Conservation (phyloP, 208 protist species). For the Borovskyia barvae region DNA sequence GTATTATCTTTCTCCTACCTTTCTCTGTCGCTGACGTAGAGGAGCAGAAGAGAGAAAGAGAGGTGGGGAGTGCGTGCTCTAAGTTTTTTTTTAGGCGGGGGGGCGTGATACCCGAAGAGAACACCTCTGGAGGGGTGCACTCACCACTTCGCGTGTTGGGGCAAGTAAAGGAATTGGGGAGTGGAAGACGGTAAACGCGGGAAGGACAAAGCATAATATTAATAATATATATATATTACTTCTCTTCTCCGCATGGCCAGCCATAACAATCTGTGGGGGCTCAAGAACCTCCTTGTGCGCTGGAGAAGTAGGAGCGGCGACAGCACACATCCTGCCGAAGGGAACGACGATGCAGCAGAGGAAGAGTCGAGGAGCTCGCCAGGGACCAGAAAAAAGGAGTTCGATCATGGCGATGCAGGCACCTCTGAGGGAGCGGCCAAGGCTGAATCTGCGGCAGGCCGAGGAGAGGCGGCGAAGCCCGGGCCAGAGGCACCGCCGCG, state of each 20-base stretch:
- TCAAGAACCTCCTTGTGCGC: conserved; percentile 13
- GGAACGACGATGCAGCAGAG: not conserved
- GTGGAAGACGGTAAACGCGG: too few relatives aligned
- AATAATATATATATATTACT: too few relatives aligned
- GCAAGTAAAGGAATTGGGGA: too few relatives aligned
- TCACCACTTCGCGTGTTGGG: too few relatives aligned
- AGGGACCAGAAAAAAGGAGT: not conserved
- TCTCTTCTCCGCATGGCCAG: too few relatives aligned
- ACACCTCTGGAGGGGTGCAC: too few relatives aligned
- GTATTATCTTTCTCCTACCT: conserved; percentile 1
- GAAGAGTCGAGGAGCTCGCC: not conserved
- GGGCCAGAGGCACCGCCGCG: not conserved
- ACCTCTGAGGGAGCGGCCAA: not conserved
- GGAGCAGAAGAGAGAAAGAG: not conserved
- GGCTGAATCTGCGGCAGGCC: not conserved
- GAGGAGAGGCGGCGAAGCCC: not conserved
- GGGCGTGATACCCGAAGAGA: too few relatives aligned
- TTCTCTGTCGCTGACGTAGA: too few relatives aligned
- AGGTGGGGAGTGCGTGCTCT: too few relatives aligned
- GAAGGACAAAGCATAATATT: too few relatives aligned
- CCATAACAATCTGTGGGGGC: not conserved
- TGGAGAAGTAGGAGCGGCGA: conserved; percentile 1
- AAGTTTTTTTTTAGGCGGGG: not conserved
- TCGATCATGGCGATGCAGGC: not conserved
- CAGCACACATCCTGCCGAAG: not conserved